Evolutionary conservation across 768 basidiomycete genomes (phyloP), one percentile per base, ranked within the genome.

Genomic region (Dioszegia aurantiaca): DNA sequence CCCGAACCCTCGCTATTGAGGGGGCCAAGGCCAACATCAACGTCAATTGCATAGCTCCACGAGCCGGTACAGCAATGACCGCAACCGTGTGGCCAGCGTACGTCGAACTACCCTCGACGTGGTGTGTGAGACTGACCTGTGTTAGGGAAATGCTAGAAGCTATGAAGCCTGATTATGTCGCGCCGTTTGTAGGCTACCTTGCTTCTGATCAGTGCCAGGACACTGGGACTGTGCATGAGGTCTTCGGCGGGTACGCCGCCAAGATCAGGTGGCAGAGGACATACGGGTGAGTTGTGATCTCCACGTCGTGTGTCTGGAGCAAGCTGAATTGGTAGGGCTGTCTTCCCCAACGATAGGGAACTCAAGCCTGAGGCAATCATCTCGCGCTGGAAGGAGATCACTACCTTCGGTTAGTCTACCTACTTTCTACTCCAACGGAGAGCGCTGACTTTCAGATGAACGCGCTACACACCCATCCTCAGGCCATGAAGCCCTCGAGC

Each of bases 211-310:
- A 85, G 55, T 93, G 94, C 66, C 80, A 81, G 17, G 82, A 85
- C 36, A 83, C 86, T 12, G 88, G 89, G 8, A 79, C 80, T 4
- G 72, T 99, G 48, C 93, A 93, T 75, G 93, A 97, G 76, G 83
- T 91, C 39, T 82, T 82, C 14, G 92, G 88, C 23, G 95, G 94
- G 0, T 97, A 91, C 89, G 87, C 87, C 2, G 89, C 89, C 0
- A 85, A 92, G 76, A 86, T 88, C 30, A 82, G 94, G 57, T 99
- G 94, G 93, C 88, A 97, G 76, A 85, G 90, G 14, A 81, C 90
- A 9, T 87, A 86, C 1, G 95, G 93, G 10, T 79, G 86, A 69
- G 87, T 53, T 4, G 9, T 28, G 16, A 14, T 6, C 46, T 4
- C 26, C 11, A 27, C 19, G 26, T 1, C 3, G 10, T 28, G 26